Evolutionary conservation across 768 basidiomycete species (phyloP).

Genomic region (Sutorius australiensis): DNA sequence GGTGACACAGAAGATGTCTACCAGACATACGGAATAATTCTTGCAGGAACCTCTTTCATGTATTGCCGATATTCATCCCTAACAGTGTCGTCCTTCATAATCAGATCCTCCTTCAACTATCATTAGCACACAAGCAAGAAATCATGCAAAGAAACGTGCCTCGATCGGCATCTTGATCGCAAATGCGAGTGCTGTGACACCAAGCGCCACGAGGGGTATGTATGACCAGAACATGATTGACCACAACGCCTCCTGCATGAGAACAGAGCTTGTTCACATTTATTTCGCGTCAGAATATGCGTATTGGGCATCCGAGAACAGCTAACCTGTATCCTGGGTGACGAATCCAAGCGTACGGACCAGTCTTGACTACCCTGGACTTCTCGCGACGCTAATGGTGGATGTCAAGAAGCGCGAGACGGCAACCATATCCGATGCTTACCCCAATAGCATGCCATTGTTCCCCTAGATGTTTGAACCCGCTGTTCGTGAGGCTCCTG

Average conservation of each 20-base stretch:
- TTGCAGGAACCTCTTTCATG: conserved; percentile 25
- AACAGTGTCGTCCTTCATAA: conserved; percentile 18
- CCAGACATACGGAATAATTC: conserved; percentile 27
- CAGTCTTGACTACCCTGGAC: conserved; percentile 28
- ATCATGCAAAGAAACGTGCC: conserved; percentile 6
- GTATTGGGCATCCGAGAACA: not conserved
- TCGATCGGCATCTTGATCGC: conserved; percentile 34
- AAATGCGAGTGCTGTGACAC: conserved; percentile 16
- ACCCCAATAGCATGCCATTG: conserved; percentile 31
- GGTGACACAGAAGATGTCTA: not conserved
- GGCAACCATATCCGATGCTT: not conserved
- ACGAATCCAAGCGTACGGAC: conserved; percentile 34
- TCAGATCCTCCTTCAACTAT: conserved; percentile 24
- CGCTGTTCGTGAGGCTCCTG: not conserved
- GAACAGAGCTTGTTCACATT: conserved; percentile 7
- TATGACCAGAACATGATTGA: conserved; percentile 33
- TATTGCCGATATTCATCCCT: conserved; percentile 28
- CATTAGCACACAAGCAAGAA: not conserved
- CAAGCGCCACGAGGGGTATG: conserved; percentile 20
- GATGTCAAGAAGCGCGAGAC: not conserved
- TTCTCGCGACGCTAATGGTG: conserved; percentile 26
- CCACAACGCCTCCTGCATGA: conserved; percentile 19
- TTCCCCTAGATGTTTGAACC: conserved; percentile 17
- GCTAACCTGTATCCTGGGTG: conserved; percentile 32
- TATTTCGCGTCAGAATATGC: not conserved